Evolutionary conservation across 106 monocot genomes (phyloP).

Genomic region (Platanthera guangdongensis): DNA sequence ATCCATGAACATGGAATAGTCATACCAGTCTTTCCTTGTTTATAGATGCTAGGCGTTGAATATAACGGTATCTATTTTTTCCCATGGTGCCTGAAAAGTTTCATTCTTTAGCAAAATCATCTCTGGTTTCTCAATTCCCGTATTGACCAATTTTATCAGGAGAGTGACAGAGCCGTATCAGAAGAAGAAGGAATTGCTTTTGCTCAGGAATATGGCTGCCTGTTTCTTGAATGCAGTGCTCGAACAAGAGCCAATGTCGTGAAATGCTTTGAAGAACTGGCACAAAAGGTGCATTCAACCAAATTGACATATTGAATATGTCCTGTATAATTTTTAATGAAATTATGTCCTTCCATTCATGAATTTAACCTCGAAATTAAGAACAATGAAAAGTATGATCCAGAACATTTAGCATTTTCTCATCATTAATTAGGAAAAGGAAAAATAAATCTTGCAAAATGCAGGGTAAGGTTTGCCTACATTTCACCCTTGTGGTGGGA

Average conservation of each 20-base stretch:
- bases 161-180: constrained; percentile 39
- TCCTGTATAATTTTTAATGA: background rate
- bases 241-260: constrained; percentile 75
- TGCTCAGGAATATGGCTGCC: constrained; percentile 50
- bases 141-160: constrained; percentile 22
- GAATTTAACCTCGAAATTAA: background rate
- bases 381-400: too few relatives aligned
- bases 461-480: too few relatives aligned
- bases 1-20: too few relatives aligned
- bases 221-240: constrained; percentile 88
- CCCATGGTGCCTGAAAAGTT: too few relatives aligned
- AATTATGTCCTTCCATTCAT: background rate
- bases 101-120: too few relatives aligned
- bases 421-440: too few relatives aligned
- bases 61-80: too few relatives aligned
- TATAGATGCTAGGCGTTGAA: too few relatives aligned
- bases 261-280: constrained; percentile 91
- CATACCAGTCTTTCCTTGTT: too few relatives aligned
- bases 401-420: too few relatives aligned
- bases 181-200: constrained; percentile 56
- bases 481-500: too few relatives aligned
- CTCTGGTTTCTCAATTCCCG: constrained; percentile 2
- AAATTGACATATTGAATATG: background rate
- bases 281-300: constrained; percentile 45
- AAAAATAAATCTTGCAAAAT: too few relatives aligned